Evolutionary conservation across 2,329 filamentous ascomycete genomes (phyloP).

Genomic region (Epichloe typhina): DNA sequence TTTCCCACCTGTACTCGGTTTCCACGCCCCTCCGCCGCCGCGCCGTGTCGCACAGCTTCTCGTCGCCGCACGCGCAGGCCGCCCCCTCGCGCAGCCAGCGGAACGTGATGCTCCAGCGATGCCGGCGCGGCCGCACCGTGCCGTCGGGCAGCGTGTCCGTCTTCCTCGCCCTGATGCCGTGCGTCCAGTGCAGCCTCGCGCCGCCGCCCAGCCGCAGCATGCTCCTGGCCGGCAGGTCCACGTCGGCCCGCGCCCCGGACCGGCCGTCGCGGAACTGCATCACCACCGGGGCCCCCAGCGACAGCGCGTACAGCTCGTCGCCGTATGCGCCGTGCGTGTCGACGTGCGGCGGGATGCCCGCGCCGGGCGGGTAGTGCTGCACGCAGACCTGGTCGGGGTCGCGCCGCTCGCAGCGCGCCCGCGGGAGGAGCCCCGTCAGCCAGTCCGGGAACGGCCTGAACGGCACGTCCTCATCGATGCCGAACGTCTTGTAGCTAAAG

Average conservation of each 20-base stretch:
- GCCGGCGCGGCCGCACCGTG: constrained; percentile 25
- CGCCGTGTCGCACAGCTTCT: constrained; percentile 37
- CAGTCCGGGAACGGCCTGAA: constrained; percentile 38
- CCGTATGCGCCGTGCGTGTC: constrained; percentile 38
- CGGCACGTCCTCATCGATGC: constrained; percentile 29
- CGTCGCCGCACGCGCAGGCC: constrained; percentile 36
- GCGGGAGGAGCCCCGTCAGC: constrained; percentile 34
- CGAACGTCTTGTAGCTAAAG: constrained; percentile 46
- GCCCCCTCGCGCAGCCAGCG: constrained; percentile 34
- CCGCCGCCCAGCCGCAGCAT: constrained; percentile 39
- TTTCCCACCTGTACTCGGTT: constrained; percentile 37
- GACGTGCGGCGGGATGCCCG: constrained; percentile 47
- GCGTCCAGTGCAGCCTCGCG: constrained; percentile 40
- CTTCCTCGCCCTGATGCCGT: constrained; percentile 40
- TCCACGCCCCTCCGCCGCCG: constrained; percentile 31
- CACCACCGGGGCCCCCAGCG: constrained; percentile 25
- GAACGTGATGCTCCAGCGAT: constrained; percentile 43
- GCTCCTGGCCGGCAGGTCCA: constrained; percentile 34
- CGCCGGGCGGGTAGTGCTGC: constrained; percentile 46
- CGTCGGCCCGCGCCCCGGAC: constrained; percentile 20
- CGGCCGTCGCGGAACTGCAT: constrained; percentile 29
- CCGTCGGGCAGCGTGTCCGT: constrained; percentile 35
- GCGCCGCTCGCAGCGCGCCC: constrained; percentile 29
- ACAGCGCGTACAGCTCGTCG: constrained; percentile 32
- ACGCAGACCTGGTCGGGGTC: constrained; percentile 45